Evolutionary conservation across 129 eudicot species (phyloP).

Genomic region (Mikania micrantha): DNA sequence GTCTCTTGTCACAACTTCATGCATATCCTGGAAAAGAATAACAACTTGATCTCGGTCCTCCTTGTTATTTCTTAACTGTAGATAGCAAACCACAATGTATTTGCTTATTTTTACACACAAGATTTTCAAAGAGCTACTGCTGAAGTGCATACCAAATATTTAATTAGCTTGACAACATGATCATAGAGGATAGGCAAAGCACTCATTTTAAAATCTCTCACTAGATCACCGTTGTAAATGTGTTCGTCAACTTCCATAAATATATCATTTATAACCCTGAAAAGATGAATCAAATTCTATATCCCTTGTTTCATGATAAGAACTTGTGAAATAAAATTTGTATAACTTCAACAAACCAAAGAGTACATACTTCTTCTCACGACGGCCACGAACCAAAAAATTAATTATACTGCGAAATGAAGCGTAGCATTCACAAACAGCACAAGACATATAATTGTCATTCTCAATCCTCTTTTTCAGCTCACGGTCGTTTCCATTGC

Average conservation of each 20-base stretch:
- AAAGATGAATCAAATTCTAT: constrained; percentile 28
- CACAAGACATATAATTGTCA: constrained; percentile 78
- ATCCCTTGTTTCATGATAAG: background rate
- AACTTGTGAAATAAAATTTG: constrained; percentile 1
- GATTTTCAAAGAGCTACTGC: constrained; percentile 16
- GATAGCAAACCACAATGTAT: background rate
- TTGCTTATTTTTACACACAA: background rate
- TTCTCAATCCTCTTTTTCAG: constrained; percentile 61
- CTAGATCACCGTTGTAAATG: constrained; percentile 41
- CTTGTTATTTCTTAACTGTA: constrained; percentile 46
- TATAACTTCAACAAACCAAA: background rate
- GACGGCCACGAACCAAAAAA: constrained; percentile 54
- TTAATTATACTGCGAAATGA: constrained; percentile 60
- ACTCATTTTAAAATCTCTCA: constrained; percentile 55
- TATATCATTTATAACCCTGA: constrained; percentile 71
- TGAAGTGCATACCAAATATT: constrained; percentile 49
- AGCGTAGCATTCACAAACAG: constrained; percentile 79
- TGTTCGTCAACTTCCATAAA: constrained; percentile 73
- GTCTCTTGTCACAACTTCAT: constrained; percentile 86
- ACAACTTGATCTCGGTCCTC: constrained; percentile 73
- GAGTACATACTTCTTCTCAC: constrained; percentile 58
- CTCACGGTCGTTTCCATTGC: constrained; percentile 75
- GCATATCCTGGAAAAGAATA: constrained; percentile 90
- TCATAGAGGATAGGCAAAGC: constrained; percentile 74
- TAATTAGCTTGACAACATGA: constrained; percentile 60